Base-by-base conservation (phyloP, 192 early-diverging fungal species). In the Dispira simplex region DNA sequence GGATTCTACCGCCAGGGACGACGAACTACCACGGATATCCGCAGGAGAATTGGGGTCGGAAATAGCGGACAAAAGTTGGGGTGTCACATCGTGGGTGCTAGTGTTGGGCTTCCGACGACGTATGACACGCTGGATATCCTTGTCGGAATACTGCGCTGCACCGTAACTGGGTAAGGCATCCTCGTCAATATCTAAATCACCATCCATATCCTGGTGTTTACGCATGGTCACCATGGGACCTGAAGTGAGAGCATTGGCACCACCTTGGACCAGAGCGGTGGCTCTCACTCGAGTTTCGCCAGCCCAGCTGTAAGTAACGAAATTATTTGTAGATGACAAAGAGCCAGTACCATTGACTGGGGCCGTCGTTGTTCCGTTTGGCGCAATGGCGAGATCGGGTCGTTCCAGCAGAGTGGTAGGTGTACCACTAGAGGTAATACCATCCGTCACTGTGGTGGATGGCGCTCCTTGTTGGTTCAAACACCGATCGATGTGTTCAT, bases 121-220 rank as follows among this genome's bases (percentile, higher is more conserved):
- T 73, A 67, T 47, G 75, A 72, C 23, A 78, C 67, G n/a, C 58
- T 60, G 58, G 13, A 91, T 72, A 60, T 89, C 87, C 8, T 72
- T 67, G 59, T 93, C 86, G 13, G 77, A 70, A 67, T 82, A 94
- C 67, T 94, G 92, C 9, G 81, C 67, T 5, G 72, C 68, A 1
- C 92, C 92, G 70, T 80, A 94, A 44, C 79, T 71, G 14, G 76
- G 75, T 32, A 81, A 83, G 63, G 83, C 89, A 45, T 92, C 86
- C 6, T 83, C 83, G 57, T 94, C 90, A 18, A 94, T 83, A 71
- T 91, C 85, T 20, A 92, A 66, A 64, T 92, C 90, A 51, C 85
- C 87, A 51, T 92, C 89, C 13, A 80, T 76, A 62, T 87, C 86
- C 25, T 77, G 71, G 60, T 84, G 72, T 26, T 75, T 73, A 18